Base-by-base conservation (phyloP, 306 rosid genomes). In the Vigna hirtella region DNA sequence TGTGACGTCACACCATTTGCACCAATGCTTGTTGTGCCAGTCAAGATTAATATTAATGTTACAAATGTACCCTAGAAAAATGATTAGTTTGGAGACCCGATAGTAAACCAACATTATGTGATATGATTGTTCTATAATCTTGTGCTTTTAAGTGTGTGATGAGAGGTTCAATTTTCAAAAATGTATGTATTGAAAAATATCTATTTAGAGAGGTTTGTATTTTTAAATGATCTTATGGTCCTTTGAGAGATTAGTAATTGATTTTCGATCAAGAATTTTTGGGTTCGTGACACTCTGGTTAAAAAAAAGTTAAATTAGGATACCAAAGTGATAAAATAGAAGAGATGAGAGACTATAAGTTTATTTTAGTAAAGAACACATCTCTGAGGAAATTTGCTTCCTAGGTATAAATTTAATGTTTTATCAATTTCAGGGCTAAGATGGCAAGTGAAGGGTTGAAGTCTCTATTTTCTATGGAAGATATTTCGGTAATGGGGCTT, bases 401-500 rank as follows among this genome's bases (percentile, higher is more conserved):
- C 47, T 32, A 30, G 22, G 1, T 62, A 32, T 32, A 32, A 32
- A 6, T 62, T 30, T 32, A 1, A 7, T 16, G 8, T 32, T 32
- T 62, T 7, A 62, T 62, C 68, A 81, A 28, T 88, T 76, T 83
- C 92, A 95, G 98, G 81, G 49, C 77, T 80, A 86, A 77, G 91
- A 95, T 92, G 97, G 78, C 81, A 62, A 79, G 78, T 78, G 90
- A 95, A 79, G 98, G 97, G 18, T 76, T 95, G 78, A 81, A 81
- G 40, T 86, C 97, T 55, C 73, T 87, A 77, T 92, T 91, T 86
- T 97, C 88, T 12, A 83, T 95, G 66, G 98, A 95, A 79, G 96
- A 91, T 81, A 91, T 92, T 65, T 84, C 98, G 0, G 93, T 95
- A 65, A 92, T 95, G 98, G 97, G 98, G 50, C 85, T 91, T 79